A percentile compares a stretch with the other conserved stretches of the same genome.
Conservation (phyloP, 176 grass and related monocot genomes). For the Oryza nivara region DNA sequence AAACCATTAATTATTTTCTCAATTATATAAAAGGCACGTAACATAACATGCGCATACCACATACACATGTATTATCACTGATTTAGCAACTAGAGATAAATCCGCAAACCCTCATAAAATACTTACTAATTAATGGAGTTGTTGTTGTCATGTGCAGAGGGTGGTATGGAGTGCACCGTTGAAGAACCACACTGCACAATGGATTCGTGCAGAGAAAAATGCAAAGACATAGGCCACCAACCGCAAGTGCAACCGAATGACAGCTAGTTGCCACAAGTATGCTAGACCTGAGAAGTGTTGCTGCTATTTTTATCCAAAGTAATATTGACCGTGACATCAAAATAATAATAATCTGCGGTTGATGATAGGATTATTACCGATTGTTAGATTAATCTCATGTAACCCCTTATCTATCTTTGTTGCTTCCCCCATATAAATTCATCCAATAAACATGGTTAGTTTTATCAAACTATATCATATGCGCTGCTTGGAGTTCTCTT, state of each 20-base stretch:
- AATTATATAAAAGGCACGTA: no score
- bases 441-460: no score
- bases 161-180: not conserved
- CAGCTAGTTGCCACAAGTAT: not conserved
- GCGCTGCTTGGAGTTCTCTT: no score
- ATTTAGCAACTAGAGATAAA: not conserved
- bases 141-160: not conserved
- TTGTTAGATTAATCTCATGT: not conserved
- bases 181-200: not conserved
- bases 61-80: no score
- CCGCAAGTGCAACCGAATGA: not conserved
- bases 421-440: no score
- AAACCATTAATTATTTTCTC: no score
- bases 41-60: no score
- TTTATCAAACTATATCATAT: no score
- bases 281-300: not conserved
- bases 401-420: not conserved
- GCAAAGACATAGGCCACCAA: not conserved
- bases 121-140: not conserved
- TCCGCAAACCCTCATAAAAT: not conserved
- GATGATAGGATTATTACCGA: not conserved
- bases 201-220: not conserved
- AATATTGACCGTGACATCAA: not conserved
- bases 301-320: not conserved
- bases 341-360: not conserved